Percentiles rank a stretch among this genome's conserved stretches.
Evolutionary conservation across 306 rosid genomes (phyloP).

Genomic region (Prunus mira): DNA sequence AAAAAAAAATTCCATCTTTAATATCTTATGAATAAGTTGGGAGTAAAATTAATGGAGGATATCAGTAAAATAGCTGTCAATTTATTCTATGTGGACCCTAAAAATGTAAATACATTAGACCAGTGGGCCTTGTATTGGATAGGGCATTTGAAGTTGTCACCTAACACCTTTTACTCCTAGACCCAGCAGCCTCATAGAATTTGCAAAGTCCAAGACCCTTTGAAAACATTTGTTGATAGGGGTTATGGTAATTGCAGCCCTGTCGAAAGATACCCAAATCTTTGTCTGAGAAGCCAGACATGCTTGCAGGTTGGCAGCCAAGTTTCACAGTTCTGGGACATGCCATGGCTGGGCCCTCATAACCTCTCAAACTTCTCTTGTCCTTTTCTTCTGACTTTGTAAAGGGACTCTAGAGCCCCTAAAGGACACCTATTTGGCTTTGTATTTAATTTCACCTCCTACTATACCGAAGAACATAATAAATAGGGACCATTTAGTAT

Average conservation of each 20-base stretch:
- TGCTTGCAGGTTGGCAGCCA: slow-evolving; percentile 52
- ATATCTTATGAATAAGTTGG: background rate
- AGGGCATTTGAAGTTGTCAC: slow-evolving; percentile 23
- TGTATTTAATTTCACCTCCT: slow-evolving; percentile 26
- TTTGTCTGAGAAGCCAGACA: slow-evolving; percentile 65
- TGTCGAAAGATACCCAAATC: slow-evolving; percentile 78
- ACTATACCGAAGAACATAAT: background rate
- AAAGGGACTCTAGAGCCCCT: slow-evolving; percentile 30
- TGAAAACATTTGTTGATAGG: slow-evolving; percentile 19
- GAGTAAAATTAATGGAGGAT: background rate
- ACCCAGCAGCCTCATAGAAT: background rate
- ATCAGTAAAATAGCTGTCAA: slow-evolving; percentile 15
- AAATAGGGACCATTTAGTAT: slow-evolving; percentile 9
- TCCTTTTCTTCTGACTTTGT: slow-evolving; percentile 55
- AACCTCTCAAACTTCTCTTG: slow-evolving; percentile 43
- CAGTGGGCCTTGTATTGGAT: slow-evolving; percentile 10
- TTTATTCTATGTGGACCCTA: slow-evolving; percentile 24
- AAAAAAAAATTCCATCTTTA: background rate
- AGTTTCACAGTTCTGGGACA: slow-evolving; percentile 58
- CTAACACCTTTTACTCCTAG: background rate
- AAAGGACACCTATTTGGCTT: slow-evolving; percentile 24
- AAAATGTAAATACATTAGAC: background rate
- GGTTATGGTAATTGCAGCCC: slow-evolving; percentile 24
- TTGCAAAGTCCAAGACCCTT: background rate
- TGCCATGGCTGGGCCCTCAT: slow-evolving; percentile 18